Percentiles rank a stretch among this genome's conserved stretches.
phyloP scores from a whole-genome alignment of 2,329 filamentous ascomycete species.

The Epicoccum sorghinum region DNA sequence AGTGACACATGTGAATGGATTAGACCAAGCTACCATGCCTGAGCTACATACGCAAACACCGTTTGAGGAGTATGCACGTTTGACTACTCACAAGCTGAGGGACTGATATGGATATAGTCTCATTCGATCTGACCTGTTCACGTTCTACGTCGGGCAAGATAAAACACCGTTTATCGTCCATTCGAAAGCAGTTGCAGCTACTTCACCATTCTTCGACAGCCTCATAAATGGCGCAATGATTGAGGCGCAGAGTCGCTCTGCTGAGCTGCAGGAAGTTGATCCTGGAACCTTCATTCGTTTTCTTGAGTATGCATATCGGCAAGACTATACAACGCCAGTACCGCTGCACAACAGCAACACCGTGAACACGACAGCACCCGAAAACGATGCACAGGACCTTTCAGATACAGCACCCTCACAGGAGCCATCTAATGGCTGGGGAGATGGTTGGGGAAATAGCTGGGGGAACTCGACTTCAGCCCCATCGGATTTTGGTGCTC shows the following conservation, averaged over 20 bases:
- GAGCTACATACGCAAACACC: background rate
- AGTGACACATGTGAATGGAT: background rate
- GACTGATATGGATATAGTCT: slow-evolving; percentile 16
- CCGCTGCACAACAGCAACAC: background rate
- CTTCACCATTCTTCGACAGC: slow-evolving; percentile 19
- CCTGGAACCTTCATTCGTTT: slow-evolving; percentile 35
- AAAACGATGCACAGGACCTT: background rate
- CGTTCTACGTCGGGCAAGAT: slow-evolving; percentile 30
- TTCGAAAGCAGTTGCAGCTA: slow-evolving; percentile 28
- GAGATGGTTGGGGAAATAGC: no score
- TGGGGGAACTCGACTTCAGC: slow-evolving; percentile 7
- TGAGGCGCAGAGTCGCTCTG: slow-evolving; percentile 23
- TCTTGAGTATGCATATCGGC: slow-evolving; percentile 33
- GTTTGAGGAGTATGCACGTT: slow-evolving; percentile 18
- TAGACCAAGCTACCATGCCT: slow-evolving; percentile 12
- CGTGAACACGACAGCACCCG: background rate
- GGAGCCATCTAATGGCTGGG: no score
- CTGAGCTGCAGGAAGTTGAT: slow-evolving; percentile 25
- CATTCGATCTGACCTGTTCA: slow-evolving; percentile 31
- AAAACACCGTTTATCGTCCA: slow-evolving; percentile 24
- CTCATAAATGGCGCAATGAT: slow-evolving; percentile 32
- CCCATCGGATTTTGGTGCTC: slow-evolving; percentile 1
- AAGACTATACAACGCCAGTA: slow-evolving; percentile 28
- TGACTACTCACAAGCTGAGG: background rate
- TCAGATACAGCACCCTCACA: background rate